Percentiles rank a stretch among this genome's conserved stretches.
These are phyloP conservation scores for Cornus kousa DNA, from an alignment of 148 eudicot genomes.

Conservation along the genomic window DNA sequence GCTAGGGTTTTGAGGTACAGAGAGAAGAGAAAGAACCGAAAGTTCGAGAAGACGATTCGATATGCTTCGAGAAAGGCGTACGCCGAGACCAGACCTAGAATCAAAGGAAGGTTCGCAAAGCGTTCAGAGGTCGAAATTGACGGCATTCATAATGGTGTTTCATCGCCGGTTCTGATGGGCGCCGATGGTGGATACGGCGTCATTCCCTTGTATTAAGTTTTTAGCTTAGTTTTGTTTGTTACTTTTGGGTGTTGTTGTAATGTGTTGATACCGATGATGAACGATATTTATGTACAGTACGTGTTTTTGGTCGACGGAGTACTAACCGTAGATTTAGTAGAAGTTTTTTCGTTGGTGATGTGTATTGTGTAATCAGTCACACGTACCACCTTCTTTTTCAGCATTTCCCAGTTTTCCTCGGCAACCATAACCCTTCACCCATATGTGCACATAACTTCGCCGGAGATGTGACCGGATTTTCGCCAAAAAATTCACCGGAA, in stretches of 20 bases:
- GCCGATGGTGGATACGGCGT: slow-evolving; percentile 55
- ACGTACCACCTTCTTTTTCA: no score
- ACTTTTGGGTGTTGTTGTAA: not conserved
- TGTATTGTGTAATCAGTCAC: no score
- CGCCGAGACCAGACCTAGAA: slow-evolving; percentile 47
- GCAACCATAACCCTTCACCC: no score
- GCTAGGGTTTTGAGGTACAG: slow-evolving; percentile 54
- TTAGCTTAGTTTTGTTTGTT: not conserved
- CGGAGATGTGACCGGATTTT: no score
- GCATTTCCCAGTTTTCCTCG: no score
- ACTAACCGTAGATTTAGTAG: not conserved
- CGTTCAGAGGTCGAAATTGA: slow-evolving; percentile 50
- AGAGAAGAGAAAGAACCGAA: slow-evolving; percentile 51
- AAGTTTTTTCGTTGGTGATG: no score
- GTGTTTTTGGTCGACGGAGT: not conserved
- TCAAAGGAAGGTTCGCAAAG: slow-evolving; percentile 84
- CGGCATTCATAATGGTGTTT: slow-evolving; percentile 13
- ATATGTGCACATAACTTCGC: no score
- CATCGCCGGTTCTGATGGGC: slow-evolving; percentile 12
- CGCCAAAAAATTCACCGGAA: no score
- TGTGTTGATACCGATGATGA: not conserved
- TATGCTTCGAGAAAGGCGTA: slow-evolving; percentile 53
- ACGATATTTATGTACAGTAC: not conserved
- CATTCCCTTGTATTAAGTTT: slow-evolving; percentile 51
- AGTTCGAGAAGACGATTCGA: slow-evolving; percentile 52